Evolutionary conservation across 1,284 basidiomycete genomes (phyloP).

Genomic region (Coniferiporia weirii): DNA sequence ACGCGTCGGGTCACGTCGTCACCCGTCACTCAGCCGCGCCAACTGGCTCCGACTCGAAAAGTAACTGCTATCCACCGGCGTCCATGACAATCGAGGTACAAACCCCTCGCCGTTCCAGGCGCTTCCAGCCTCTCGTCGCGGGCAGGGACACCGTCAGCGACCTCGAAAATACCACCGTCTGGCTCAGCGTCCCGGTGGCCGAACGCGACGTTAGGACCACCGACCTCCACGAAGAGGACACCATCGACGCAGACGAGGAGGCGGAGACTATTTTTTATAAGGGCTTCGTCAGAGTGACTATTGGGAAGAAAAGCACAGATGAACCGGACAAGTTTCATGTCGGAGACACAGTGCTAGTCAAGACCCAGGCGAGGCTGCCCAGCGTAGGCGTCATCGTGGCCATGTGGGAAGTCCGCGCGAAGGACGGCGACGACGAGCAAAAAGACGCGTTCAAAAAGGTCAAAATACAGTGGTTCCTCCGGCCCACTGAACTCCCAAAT

Average conservation of each 20-base stretch:
- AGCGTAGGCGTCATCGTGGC: slow-evolving; percentile 62
- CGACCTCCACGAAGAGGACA: slow-evolving; percentile 24
- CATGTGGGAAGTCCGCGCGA: slow-evolving; percentile 51
- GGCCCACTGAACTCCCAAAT: slow-evolving; percentile 53
- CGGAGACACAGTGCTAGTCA: slow-evolving; percentile 63
- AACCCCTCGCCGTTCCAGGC: slow-evolving; percentile 43
- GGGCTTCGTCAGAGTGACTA: slow-evolving; percentile 24
- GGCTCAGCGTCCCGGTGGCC: slow-evolving; percentile 38
- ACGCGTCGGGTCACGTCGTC: neutral
- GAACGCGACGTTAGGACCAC: slow-evolving; percentile 34
- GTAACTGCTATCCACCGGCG: neutral
- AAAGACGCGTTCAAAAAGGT: slow-evolving; percentile 38
- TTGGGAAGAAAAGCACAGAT: slow-evolving; percentile 15
- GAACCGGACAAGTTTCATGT: slow-evolving; percentile 35
- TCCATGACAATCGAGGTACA: slow-evolving; percentile 9
- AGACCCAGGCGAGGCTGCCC: slow-evolving; percentile 44
- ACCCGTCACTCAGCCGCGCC: neutral
- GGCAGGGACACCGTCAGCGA: slow-evolving; percentile 30
- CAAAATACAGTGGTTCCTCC: slow-evolving; percentile 66
- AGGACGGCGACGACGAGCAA: slow-evolving; percentile 25
- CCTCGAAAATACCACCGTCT: slow-evolving; percentile 31
- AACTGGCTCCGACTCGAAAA: too few relatives aligned
- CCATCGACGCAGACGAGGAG: slow-evolving; percentile 27
- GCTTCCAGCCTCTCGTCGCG: slow-evolving; percentile 46
- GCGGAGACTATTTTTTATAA: slow-evolving; percentile 38